phyloP scores from a whole-genome alignment of 2,329 filamentous ascomycete species.

The Graphilbum ipis-grandicollis region DNA sequence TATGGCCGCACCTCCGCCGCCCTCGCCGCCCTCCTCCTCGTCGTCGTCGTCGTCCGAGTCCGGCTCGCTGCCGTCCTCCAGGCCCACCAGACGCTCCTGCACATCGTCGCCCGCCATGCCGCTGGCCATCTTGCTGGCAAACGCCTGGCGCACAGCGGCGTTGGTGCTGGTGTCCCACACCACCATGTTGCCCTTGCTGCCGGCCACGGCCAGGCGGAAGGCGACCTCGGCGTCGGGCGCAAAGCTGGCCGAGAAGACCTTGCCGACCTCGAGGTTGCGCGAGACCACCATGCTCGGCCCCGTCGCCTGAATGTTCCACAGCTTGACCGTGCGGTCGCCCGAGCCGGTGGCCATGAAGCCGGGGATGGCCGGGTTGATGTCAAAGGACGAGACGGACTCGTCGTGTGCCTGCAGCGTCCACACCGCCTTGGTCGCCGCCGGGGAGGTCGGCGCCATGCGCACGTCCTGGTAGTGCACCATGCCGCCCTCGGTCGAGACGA shows the following conservation, averaged over 20 bases:
- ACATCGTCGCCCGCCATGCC: slow-evolving; percentile 41
- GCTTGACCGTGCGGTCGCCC: slow-evolving; percentile 85
- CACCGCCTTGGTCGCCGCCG: slow-evolving; percentile 61
- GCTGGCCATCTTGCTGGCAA: slow-evolving; percentile 51
- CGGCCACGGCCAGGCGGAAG: slow-evolving; percentile 83
- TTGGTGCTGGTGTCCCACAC: slow-evolving; percentile 97
- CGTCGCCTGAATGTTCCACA: slow-evolving; percentile 75
- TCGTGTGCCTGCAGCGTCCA: slow-evolving; percentile 97
- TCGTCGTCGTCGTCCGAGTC: slow-evolving; percentile 27
- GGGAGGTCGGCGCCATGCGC: slow-evolving; percentile 55
- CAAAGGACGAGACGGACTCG: slow-evolving; percentile 78
- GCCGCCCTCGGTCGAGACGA: slow-evolving; percentile 82
- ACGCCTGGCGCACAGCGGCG: slow-evolving; percentile 64
- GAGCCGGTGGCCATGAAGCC: slow-evolving; percentile 89
- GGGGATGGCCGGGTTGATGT: slow-evolving; percentile 76
- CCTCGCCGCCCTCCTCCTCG: slow-evolving; percentile 13
- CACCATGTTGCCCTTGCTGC: slow-evolving; percentile 82
- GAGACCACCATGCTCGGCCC: slow-evolving; percentile 84
- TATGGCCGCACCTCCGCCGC: slow-evolving; percentile 11
- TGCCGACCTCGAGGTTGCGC: slow-evolving; percentile 82
- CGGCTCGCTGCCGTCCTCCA: slow-evolving; percentile 37
- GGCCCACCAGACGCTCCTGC: slow-evolving; percentile 61
- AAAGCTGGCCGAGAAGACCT: slow-evolving; percentile 82
- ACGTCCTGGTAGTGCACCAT: slow-evolving; percentile 85
- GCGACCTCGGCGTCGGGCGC: slow-evolving; percentile 80